phyloP scores from a whole-genome alignment of 225 moss, liverwort and hornwort genomes.

The Physcomitrellopsis africana region DNA sequence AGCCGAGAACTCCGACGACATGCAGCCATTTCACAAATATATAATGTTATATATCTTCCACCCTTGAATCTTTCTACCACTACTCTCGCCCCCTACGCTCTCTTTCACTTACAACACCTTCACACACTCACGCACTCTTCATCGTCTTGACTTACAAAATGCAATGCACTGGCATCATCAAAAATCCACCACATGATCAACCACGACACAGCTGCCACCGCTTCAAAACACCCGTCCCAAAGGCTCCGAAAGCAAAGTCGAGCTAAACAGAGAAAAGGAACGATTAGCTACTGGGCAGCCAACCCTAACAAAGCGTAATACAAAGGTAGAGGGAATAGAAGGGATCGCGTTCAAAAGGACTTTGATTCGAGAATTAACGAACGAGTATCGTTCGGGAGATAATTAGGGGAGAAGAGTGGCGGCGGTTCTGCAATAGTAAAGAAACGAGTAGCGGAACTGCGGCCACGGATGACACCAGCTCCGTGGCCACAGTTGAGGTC shows the following conservation, averaged over 20 bases:
- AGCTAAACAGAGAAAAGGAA: not conserved
- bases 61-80: constrained; percentile 11
- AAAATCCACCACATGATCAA: constrained; percentile 1
- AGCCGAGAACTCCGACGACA: constrained; percentile 57
- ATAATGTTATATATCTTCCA: constrained; percentile 32
- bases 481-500: constrained; percentile 17
- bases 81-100: not conserved
- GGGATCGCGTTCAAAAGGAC: not conserved
- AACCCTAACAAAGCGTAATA: not conserved
- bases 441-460: not conserved
- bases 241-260: not conserved
- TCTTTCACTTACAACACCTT: constrained; percentile 5
- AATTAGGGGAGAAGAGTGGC: not conserved
- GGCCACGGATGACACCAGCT: constrained; percentile 15
- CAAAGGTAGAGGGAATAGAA: not conserved
- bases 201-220: not conserved
- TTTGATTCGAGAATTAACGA: not conserved
- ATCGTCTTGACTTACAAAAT: not conserved
- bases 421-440: not conserved
- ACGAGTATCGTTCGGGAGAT: not conserved
- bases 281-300: not conserved
- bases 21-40: constrained; percentile 46
- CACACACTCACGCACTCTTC: no score
- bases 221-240: constrained; percentile 4
- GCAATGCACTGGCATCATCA: not conserved